phyloP scores from a whole-genome alignment of 2,329 filamentous ascomycete species.

The Xylariaceae sp. region DNA sequence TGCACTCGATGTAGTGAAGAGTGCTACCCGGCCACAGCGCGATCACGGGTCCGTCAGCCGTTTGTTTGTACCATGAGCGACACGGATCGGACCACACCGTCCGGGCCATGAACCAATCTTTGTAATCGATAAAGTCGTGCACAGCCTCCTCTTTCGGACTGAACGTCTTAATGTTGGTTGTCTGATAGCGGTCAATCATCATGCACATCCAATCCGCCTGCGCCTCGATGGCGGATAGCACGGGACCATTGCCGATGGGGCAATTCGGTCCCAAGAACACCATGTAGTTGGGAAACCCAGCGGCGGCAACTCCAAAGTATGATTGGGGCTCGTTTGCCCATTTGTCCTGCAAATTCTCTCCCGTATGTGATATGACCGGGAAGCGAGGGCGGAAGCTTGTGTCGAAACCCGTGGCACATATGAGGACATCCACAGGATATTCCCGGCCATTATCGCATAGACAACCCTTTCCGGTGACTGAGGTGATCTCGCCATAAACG shows the following conservation, averaged over 20 bases:
- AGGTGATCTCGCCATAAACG: slow-evolving; percentile 13
- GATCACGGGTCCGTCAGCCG: slow-evolving; percentile 5
- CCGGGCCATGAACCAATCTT: slow-evolving; percentile 20
- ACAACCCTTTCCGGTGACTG: slow-evolving; percentile 23
- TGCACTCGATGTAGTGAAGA: slow-evolving; percentile 14
- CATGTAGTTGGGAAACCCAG: slow-evolving; percentile 55
- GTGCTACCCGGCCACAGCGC: slow-evolving; percentile 13
- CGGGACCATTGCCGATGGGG: slow-evolving; percentile 14
- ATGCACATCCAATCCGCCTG: slow-evolving; percentile 11
- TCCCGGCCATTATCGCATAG: slow-evolving; percentile 18
- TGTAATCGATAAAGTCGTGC: slow-evolving; percentile 23
- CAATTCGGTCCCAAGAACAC: slow-evolving; percentile 40
- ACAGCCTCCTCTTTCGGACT: slow-evolving; percentile 14
- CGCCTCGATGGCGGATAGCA: slow-evolving; percentile 10
- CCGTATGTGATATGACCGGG: slow-evolving; percentile 40
- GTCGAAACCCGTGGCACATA: slow-evolving; percentile 30
- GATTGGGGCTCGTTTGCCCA: slow-evolving; percentile 50
- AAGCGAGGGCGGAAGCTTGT: slow-evolving; percentile 25
- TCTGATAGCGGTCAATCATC: slow-evolving; percentile 12
- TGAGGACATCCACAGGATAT: slow-evolving; percentile 26
- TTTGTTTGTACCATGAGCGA: slow-evolving; percentile 12
- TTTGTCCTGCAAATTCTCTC: slow-evolving; percentile 41
- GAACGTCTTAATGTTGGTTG: slow-evolving; percentile 11
- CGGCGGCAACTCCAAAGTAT: slow-evolving; percentile 49
- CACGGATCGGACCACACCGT: slow-evolving; percentile 18